Percentiles rank a stretch among this genome's conserved stretches.
Conservation (phyloP, 2,329 filamentous ascomycete genomes). For the Grosmannia huntii region DNA sequence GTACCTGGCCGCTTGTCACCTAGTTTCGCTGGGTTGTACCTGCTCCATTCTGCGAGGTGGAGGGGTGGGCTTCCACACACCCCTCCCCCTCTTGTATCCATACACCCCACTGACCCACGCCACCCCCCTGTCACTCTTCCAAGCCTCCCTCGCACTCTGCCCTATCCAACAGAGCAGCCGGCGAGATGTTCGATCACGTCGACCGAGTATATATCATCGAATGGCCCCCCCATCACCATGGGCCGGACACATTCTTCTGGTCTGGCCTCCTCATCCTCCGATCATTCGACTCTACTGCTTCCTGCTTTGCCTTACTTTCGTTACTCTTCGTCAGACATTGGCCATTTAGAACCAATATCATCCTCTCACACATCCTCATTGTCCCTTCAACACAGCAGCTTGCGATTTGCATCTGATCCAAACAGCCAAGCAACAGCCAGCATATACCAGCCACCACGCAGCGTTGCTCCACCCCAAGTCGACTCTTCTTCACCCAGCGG, state of each 20-base stretch:
- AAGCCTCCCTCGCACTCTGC: constrained; percentile 9
- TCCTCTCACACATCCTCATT: background rate
- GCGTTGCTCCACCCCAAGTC: background rate
- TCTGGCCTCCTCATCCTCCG: background rate
- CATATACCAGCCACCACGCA: background rate
- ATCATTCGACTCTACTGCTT: background rate
- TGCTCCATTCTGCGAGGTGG: background rate
- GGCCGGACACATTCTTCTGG: background rate
- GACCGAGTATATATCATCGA: constrained; percentile 10
- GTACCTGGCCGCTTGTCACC: constrained; percentile 1
- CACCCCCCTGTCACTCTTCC: constrained; percentile 1
- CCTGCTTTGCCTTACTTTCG: background rate
- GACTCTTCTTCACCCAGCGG: background rate
- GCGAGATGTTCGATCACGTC: background rate
- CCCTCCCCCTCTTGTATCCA: background rate
- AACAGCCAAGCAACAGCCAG: background rate
- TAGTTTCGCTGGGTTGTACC: background rate
- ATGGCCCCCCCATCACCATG: constrained; percentile 3
- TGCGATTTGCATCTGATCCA: background rate
- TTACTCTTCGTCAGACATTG: background rate
- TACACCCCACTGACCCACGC: background rate
- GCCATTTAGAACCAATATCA: background rate
- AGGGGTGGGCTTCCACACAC: background rate
- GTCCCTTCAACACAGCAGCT: background rate
- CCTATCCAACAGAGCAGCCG: constrained; percentile 4